phyloP scores from a whole-genome alignment of 768 basidiomycete genomes.

The Russula compacta region DNA sequence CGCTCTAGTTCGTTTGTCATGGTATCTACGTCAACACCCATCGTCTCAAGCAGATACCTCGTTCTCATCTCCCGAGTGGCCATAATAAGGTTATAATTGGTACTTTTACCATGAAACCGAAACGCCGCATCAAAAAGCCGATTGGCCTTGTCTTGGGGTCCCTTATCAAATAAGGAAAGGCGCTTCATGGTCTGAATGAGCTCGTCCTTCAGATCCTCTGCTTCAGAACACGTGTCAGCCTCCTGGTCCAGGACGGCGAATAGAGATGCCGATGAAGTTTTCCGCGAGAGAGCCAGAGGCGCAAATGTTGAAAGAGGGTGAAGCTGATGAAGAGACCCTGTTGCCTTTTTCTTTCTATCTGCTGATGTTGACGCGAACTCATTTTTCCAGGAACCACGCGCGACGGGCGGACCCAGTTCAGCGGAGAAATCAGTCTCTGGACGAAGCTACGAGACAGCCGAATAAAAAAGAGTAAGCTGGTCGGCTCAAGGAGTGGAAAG shows the following conservation, averaged over 20 bases:
- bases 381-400: constrained; percentile 57
- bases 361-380: constrained; percentile 14
- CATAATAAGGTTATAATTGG: constrained; percentile 5
- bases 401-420: constrained; percentile 52
- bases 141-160: constrained; percentile 11
- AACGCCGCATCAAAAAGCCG: constrained; percentile 9
- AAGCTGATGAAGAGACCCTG: neutral
- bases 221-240: neutral
- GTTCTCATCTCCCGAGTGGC: constrained; percentile 4
- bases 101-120: constrained; percentile 19
- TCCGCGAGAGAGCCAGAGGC: neutral
- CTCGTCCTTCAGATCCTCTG: neutral
- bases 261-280: neutral
- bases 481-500: neutral
- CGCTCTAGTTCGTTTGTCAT: neutral
- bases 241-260: neutral
- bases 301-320: constrained; percentile 5
- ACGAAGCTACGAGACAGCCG: constrained; percentile 37
- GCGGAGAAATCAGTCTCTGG: constrained; percentile 54
- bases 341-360: neutral
- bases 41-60: constrained; percentile 5
- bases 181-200: constrained; percentile 11
- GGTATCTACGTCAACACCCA: neutral
- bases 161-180: constrained; percentile 11
- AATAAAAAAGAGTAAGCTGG: neutral